Evolutionary conservation across 495 filamentous ascomycete genomes (phyloP).

Genomic region (Neurospora pannonica): DNA sequence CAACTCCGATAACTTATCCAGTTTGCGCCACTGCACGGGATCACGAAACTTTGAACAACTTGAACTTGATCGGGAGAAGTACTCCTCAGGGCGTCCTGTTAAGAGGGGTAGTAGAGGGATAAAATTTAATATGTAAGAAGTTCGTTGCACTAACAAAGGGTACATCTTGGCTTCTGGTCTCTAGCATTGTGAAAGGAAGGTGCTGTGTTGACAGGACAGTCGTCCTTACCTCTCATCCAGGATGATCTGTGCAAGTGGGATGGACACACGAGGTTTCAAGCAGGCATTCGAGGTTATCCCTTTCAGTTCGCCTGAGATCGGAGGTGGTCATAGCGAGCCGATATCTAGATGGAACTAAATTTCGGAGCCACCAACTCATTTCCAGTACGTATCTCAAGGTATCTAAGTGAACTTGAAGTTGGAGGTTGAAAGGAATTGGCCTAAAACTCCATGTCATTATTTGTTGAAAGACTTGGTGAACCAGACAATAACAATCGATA

Average conservation of each 20-base stretch:
- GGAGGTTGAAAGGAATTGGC: too few relatives aligned
- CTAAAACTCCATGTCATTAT: too few relatives aligned
- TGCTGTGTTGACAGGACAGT: not conserved
- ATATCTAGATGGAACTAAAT: too few relatives aligned
- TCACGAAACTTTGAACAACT: not conserved
- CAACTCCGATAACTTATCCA: not conserved
- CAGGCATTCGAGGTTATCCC: not conserved
- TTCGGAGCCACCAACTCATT: too few relatives aligned
- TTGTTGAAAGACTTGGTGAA: too few relatives aligned
- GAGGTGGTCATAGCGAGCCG: not conserved
- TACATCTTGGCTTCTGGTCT: not conserved
- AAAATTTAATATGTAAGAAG: too few relatives aligned
- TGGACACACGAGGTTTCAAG: not conserved
- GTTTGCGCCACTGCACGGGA: too few relatives aligned
- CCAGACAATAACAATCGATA: not conserved
- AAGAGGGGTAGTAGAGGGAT: not conserved
- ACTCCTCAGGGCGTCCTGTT: not conserved
- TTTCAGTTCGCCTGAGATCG: not conserved
- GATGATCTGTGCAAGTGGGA: not conserved
- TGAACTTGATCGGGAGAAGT: not conserved
- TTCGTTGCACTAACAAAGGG: not conserved
- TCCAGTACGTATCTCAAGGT: too few relatives aligned
- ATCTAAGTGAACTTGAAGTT: too few relatives aligned
- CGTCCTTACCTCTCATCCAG: not conserved
- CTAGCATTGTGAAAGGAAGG: not conserved